Evolutionary conservation across 345 rosid species (phyloP).

Genomic region (Syzygium aqueum): DNA sequence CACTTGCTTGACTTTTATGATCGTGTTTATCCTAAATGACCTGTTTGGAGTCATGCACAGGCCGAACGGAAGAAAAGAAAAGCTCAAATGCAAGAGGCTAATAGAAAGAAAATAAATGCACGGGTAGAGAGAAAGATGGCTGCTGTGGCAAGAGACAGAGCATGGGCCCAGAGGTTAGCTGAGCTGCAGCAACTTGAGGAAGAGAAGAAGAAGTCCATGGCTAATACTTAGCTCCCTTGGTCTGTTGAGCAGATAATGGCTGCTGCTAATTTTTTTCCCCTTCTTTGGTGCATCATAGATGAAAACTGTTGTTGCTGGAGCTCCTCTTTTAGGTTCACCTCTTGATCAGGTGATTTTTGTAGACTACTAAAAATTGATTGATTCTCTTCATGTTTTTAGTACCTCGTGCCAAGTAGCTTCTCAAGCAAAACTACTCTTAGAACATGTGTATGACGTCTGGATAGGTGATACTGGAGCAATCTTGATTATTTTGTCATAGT

Average conservation of each 20-base stretch:
- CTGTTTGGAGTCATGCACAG: constrained; percentile 21
- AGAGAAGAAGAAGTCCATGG: constrained; percentile 61
- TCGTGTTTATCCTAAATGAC: not conserved
- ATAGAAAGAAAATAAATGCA: constrained; percentile 50
- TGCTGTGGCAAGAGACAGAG: constrained; percentile 85
- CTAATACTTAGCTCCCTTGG: not conserved
- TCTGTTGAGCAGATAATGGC: not conserved
- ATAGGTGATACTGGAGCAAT: not conserved
- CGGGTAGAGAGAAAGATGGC: constrained; percentile 46
- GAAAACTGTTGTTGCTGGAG: not conserved
- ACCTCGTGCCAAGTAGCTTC: not conserved
- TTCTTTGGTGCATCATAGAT: not conserved
- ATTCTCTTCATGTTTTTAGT: not conserved
- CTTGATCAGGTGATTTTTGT: not conserved
- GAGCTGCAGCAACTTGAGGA: constrained; percentile 70
- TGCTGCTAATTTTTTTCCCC: not conserved
- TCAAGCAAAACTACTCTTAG: not conserved
- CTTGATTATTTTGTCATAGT: not conserved
- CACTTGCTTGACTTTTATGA: not conserved
- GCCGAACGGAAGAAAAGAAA: constrained; percentile 91
- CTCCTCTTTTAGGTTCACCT: not conserved
- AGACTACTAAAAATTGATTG: not conserved
- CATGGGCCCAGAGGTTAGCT: constrained; percentile 65
- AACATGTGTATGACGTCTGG: not conserved
- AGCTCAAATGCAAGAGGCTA: constrained; percentile 75